Percentiles rank a stretch among this genome's conserved stretches.
Conservation (phyloP, 2,329 filamentous ascomycete genomes). For the Aspergillus sp. region DNA sequence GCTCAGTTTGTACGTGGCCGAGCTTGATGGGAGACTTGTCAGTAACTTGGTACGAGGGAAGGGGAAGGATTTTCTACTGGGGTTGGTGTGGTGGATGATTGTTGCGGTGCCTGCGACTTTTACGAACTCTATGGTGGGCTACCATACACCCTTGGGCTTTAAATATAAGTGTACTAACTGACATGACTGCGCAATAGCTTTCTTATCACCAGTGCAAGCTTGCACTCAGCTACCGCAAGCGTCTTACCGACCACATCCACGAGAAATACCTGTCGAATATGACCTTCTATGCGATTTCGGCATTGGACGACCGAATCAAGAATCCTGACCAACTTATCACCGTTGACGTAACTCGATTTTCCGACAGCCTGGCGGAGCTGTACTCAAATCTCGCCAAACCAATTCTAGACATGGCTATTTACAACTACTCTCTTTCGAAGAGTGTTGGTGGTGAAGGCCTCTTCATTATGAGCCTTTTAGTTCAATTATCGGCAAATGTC, state of each 20-base stretch:
- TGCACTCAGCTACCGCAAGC: conserved; percentile 86
- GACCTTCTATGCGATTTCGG: conserved; percentile 95
- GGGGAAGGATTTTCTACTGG: conserved; percentile 82
- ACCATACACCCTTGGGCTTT: not conserved
- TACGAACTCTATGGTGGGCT: conserved; percentile 91
- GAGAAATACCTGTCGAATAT: conserved; percentile 95
- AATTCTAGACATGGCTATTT: conserved; percentile 91
- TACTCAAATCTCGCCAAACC: conserved; percentile 98
- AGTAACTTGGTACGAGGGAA: conserved; percentile 89
- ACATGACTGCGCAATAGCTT: conserved; percentile 55
- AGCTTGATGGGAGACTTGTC: conserved; percentile 90
- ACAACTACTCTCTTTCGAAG: conserved; percentile 89
- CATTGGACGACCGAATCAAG: conserved; percentile 95
- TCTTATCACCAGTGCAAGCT: conserved; percentile 97
- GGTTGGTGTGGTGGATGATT: conserved; percentile 97
- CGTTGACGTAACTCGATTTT: conserved; percentile 94
- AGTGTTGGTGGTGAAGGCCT: conserved; percentile 96
- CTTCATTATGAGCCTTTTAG: conserved; percentile 90
- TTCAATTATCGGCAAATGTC: conserved; percentile 86
- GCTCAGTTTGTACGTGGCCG: conserved; percentile 92
- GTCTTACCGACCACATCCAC: conserved; percentile 92
- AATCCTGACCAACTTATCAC: conserved; percentile 97
- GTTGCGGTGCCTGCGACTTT: conserved; percentile 95
- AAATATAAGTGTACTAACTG: conserved; percentile 5
- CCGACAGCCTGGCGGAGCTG: conserved; percentile 87